These are phyloP conservation scores for Paecilomyces sp. DNA, from an alignment of 2,329 filamentous ascomycete species.

Conservation along the genomic window DNA sequence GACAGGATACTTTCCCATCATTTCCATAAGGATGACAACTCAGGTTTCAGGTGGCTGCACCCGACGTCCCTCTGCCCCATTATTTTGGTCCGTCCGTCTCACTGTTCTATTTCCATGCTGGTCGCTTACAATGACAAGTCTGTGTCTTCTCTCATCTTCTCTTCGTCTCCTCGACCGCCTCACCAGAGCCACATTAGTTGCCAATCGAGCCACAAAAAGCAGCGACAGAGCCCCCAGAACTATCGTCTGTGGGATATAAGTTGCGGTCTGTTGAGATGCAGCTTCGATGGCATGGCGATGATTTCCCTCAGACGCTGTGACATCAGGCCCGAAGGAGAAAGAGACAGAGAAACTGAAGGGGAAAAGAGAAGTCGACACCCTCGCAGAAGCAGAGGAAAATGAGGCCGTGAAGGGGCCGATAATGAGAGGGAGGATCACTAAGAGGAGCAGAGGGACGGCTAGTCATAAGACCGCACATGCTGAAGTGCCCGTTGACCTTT, in stretches of 20 bases:
- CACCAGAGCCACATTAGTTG: constrained; percentile 19
- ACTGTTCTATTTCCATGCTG: neutral
- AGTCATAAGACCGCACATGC: constrained; percentile 34
- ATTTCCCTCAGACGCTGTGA: constrained; percentile 1
- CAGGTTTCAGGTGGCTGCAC: neutral
- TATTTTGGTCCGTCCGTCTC: neutral
- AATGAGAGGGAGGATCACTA: constrained; percentile 21
- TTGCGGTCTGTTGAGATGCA: constrained; percentile 8
- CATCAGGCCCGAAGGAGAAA: constrained; percentile 20
- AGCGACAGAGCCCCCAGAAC: constrained; percentile 24
- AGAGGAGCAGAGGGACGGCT: constrained; percentile 30
- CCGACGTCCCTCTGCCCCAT: neutral
- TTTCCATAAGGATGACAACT: neutral
- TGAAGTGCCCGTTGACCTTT: constrained; percentile 8
- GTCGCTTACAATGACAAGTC: neutral
- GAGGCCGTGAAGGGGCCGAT: constrained; percentile 15
- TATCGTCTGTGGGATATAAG: constrained; percentile 24
- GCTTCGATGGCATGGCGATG: neutral
- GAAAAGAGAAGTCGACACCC: constrained; percentile 24
- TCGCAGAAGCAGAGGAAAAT: constrained; percentile 15
- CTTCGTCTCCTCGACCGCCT: constrained; percentile 15
- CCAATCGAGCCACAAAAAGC: constrained; percentile 23
- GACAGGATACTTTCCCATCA: neutral
- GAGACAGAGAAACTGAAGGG: constrained; percentile 30
- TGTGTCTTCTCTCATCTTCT: constrained; percentile 8